Conservation (phyloP, 208 protist species). For the Trypanosoma caninum region DNA sequence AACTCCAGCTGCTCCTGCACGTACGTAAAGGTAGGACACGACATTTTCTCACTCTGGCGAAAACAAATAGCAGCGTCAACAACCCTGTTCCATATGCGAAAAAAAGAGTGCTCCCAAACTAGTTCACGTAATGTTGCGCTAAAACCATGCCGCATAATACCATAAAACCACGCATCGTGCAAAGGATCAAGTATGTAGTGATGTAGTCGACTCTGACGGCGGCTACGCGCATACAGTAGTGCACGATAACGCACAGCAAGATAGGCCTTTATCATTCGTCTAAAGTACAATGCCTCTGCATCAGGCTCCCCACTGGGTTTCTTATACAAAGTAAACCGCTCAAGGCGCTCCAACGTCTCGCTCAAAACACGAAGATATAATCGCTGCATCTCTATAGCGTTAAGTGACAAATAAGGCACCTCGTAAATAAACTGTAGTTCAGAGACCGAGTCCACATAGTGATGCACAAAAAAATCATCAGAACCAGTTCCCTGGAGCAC, state of each 20-base stretch:
- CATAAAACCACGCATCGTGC: conserved; percentile 49
- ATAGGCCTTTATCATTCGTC: conserved; percentile 57
- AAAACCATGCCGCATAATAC: conserved; percentile 30
- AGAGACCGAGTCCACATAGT: conserved; percentile 57
- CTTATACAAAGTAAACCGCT: conserved; percentile 47
- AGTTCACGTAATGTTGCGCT: conserved; percentile 2
- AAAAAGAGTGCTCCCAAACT: conserved; percentile 18
- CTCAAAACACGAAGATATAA: conserved; percentile 62
- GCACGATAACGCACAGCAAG: conserved; percentile 41
- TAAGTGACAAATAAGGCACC: conserved; percentile 42
- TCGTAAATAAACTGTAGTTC: conserved; percentile 72
- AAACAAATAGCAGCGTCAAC: conserved; percentile 32
- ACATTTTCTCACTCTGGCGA: conserved; percentile 58
- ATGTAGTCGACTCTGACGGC: conserved; percentile 40
- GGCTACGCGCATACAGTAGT: conserved; percentile 63
- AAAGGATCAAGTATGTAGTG: conserved; percentile 47
- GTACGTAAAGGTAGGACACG: conserved; percentile 53
- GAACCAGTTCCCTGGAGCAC: conserved; percentile 19
- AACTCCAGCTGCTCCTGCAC: conserved; percentile 39
- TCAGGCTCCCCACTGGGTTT: conserved; percentile 8
- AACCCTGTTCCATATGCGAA: conserved; percentile 31
- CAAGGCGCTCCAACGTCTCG: conserved; percentile 67
- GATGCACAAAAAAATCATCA: conserved; percentile 35
- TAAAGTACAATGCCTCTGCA: conserved; percentile 36
- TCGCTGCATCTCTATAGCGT: conserved; percentile 8